Evolutionary conservation across 257 asterid genomes (phyloP).

Genomic region (Anisodus tanguticus): DNA sequence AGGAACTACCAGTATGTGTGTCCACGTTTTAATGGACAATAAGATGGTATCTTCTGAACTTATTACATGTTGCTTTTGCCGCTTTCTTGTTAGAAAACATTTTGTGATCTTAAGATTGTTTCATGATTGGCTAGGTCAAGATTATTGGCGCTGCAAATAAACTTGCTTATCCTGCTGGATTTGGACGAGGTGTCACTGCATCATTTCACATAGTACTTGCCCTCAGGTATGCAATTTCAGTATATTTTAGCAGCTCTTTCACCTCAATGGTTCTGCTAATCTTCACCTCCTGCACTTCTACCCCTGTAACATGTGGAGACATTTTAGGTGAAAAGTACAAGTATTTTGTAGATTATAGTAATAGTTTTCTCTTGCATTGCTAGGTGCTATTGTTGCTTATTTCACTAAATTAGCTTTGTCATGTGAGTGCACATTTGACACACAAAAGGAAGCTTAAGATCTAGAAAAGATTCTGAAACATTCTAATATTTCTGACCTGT

Average conservation of each 20-base stretch:
- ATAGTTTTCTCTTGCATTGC: background rate
- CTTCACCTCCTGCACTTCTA: slow-evolving; percentile 21
- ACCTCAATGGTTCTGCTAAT: background rate
- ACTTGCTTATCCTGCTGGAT: slow-evolving; percentile 62
- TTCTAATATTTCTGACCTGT: slow-evolving; percentile 19
- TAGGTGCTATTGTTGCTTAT: slow-evolving; percentile 19
- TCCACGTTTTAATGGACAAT: slow-evolving; percentile 62
- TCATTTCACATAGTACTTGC: slow-evolving; percentile 79
- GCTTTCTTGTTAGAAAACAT: slow-evolving; percentile 7
- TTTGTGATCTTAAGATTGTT: slow-evolving; percentile 35
- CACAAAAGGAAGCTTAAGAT: slow-evolving; percentile 11
- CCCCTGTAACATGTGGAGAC: slow-evolving; percentile 11
- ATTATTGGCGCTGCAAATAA: slow-evolving; percentile 55
- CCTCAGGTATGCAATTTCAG: slow-evolving; percentile 47
- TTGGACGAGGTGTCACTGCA: slow-evolving; percentile 65
- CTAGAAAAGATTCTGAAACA: background rate
- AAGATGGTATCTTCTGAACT: slow-evolving; percentile 45
- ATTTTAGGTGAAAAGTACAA: background rate
- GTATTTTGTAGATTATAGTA: slow-evolving; percentile 1
- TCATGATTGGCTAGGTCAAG: slow-evolving; percentile 56
- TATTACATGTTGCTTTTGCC: background rate
- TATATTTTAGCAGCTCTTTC: background rate
- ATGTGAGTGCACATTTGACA: background rate
- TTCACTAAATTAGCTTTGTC: slow-evolving; percentile 27
- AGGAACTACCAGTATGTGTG: slow-evolving; percentile 54